Percentiles rank a stretch among this genome's conserved stretches.
Conservation (phyloP, 768 basidiomycete species). For the Cystobasidium tubakii region DNA sequence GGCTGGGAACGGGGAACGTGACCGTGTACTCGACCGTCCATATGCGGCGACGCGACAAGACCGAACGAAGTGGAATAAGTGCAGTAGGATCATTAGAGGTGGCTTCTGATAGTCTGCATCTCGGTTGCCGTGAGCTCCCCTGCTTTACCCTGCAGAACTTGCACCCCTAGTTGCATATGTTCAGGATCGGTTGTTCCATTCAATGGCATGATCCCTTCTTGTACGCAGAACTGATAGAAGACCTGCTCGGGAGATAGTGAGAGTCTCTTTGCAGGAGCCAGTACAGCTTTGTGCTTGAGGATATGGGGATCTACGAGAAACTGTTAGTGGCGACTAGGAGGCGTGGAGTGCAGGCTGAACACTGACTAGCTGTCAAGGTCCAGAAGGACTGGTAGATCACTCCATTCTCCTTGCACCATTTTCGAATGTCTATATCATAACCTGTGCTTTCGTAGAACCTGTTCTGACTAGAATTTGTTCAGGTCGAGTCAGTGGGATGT, state of each 20-base stretch:
- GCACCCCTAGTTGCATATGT: conserved; percentile 21
- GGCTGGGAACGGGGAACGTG: not conserved
- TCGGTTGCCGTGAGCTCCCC: conserved; percentile 7
- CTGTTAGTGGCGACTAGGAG: not conserved
- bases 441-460: conserved; percentile 75
- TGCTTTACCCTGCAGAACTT: not conserved
- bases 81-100: not conserved
- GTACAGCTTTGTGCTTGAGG: conserved; percentile 59
- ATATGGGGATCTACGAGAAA: conserved; percentile 56
- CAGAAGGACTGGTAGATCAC: conserved; percentile 85
- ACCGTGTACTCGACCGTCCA: not conserved
- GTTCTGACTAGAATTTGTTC: conserved; percentile 53
- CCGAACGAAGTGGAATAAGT: not conserved
- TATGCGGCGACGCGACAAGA: not conserved
- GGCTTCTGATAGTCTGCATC: not conserved
- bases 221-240: conserved; percentile 64
- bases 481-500: not conserved
- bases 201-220: conserved; percentile 63
- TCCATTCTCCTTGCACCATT: conserved; percentile 60
- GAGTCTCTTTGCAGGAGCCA: conserved; percentile 55
- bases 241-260: conserved; percentile 62
- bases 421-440: conserved; percentile 65
- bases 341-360: not conserved
- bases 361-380: conserved; percentile 56
- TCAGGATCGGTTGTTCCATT: conserved; percentile 61